phyloP scores from a whole-genome alignment of 2,329 filamentous ascomycete species.

The Penicillium sp. region DNA sequence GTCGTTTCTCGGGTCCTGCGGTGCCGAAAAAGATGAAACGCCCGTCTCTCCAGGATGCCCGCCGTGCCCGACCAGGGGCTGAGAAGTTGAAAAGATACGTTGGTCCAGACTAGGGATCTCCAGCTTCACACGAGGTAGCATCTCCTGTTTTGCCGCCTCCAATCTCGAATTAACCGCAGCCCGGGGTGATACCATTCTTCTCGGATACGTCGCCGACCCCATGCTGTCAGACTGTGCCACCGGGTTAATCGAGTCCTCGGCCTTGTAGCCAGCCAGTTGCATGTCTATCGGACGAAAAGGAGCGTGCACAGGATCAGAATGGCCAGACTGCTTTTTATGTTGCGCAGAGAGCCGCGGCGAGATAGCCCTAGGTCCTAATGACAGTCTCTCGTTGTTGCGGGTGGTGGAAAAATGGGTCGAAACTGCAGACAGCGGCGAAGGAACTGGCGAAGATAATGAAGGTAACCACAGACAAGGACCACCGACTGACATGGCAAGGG shows the following conservation, averaged over 20 bases:
- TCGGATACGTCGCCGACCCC: slow-evolving; percentile 15
- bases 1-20: slow-evolving; percentile 16
- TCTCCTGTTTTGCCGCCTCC: slow-evolving; percentile 17
- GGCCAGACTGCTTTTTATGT: slow-evolving; percentile 22
- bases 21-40: slow-evolving; percentile 10
- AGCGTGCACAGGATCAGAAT: slow-evolving; percentile 10
- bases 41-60: slow-evolving; percentile 14
- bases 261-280: slow-evolving; percentile 27
- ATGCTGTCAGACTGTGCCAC: slow-evolving; percentile 10
- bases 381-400: slow-evolving; percentile 27
- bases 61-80: slow-evolving; percentile 16
- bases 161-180: slow-evolving; percentile 15
- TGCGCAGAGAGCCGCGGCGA: slow-evolving; percentile 22
- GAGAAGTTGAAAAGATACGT: slow-evolving; percentile 16
- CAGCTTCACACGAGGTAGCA: slow-evolving; percentile 26
- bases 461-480: slow-evolving; percentile 38
- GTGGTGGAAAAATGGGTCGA: slow-evolving; percentile 28
- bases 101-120: slow-evolving; percentile 26
- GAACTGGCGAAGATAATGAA: slow-evolving; percentile 31
- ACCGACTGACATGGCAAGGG: slow-evolving; percentile 36
- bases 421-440: slow-evolving; percentile 31
- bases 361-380: slow-evolving; percentile 21
- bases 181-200: slow-evolving; percentile 20
- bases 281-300: slow-evolving; percentile 21
- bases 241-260: slow-evolving; percentile 28